Evolutionary conservation across 495 filamentous ascomycete genomes (phyloP), one percentile per base, ranked within the genome.

Genomic region (Aspergillus campestris): DNA sequence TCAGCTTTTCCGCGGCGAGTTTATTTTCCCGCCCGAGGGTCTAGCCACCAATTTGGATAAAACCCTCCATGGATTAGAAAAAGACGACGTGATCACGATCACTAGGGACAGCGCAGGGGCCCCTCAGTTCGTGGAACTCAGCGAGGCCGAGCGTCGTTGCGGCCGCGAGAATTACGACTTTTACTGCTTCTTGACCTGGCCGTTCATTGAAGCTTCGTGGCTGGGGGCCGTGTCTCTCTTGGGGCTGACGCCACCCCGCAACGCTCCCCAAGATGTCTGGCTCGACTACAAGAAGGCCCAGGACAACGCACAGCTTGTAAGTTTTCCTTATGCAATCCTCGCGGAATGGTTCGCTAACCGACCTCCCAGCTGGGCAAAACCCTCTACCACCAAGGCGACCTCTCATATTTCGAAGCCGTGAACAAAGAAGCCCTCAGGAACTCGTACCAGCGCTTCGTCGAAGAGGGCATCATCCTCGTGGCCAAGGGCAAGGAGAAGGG

Each of bases 151-250:
- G 62, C 75, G 90, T 14, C 67, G 72, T 3, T 79, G 74, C 31
- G 92, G 91, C 3, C 71, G 91, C 15, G 91, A 97, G 58, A 95
- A 95, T 56, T 97, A 83, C 58, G 92, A 97, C 56, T 98, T 97
- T 63, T 96, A 98, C 65, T 95, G 89, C 64, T 97, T 96, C 73
- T 65, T 97, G 14, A 88, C 97, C 50, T 97, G 92, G 92, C 92
- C 92, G 0, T 97, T 97, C 55, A 89, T 96, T 45, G 92, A 98
- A 59, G 83, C 88, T 0, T 80, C 72, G 38, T 98, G 92, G 92
- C 79, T 97, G 10, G 89, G 87, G 6, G 83, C 87, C 0, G 82
- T 96, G 0, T 86, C 86, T 2, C 74, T 96, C 2, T 80, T 94
- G 63, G 87, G 89, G 8, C 73, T 97, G 7, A 84, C 86, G 0